A percentile compares a stretch with the other conserved stretches of the same genome.
phyloP scores from a whole-genome alignment of 495 filamentous ascomycete genomes.

The Aeminium ludgeri region DNA sequence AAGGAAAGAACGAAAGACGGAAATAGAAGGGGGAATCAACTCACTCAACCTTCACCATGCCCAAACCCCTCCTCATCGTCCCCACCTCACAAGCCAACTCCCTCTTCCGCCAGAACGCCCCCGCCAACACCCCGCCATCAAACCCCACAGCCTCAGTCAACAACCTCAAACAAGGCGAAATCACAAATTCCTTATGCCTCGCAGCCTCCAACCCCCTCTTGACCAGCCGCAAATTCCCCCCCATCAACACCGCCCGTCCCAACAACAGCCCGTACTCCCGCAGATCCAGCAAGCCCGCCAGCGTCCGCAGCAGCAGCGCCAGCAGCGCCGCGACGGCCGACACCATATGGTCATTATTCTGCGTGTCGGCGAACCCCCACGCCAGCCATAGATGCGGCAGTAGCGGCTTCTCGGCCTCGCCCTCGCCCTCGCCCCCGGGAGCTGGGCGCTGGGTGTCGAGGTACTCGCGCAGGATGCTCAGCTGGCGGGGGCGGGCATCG shows the following conservation, averaged over 20 bases:
- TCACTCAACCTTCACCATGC: conserved; percentile 26
- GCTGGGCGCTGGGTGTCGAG: conserved; percentile 47
- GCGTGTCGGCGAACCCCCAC: conserved; percentile 58
- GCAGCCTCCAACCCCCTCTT: conserved; percentile 53
- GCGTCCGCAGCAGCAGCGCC: conserved; percentile 54
- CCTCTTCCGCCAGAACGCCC: conserved; percentile 48
- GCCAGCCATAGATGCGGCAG: conserved; percentile 59
- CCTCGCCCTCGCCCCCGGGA: no score
- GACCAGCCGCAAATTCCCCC: conserved; percentile 53
- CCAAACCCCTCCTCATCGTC: conserved; percentile 46
- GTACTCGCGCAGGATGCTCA: conserved; percentile 50
- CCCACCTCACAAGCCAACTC: conserved; percentile 50
- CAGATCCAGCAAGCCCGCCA: conserved; percentile 54
- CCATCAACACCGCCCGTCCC: conserved; percentile 56
- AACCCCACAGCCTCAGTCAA: conserved; percentile 62
- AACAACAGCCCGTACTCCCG: conserved; percentile 51
- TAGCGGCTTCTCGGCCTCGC: conserved; percentile 40
- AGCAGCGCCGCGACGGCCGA: conserved; percentile 60
- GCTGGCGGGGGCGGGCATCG: conserved; percentile 15
- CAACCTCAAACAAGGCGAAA: conserved; percentile 65
- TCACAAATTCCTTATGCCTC: conserved; percentile 64
- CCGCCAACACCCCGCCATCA: conserved; percentile 63
- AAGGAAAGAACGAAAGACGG: neutral
- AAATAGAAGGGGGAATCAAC: neutral
- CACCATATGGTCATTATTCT: conserved; percentile 55